A percentile compares a stretch with the other conserved stretches of the same genome.
Conservation (phyloP, 345 rosid species). For the Salix purpurea region DNA sequence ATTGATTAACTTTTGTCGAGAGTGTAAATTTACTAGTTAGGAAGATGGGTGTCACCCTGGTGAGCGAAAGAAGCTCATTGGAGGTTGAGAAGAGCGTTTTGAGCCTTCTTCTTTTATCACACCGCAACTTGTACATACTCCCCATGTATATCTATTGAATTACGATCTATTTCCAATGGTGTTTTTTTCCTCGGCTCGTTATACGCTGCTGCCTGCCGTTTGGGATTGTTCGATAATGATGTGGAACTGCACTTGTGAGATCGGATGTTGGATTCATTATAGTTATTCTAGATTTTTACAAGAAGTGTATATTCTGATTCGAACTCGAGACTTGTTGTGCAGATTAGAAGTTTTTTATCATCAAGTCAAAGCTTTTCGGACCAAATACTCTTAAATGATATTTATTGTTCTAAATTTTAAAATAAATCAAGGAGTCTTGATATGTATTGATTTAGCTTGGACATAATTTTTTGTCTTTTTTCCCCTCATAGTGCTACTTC, state of each 20-base stretch:
- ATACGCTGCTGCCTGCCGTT: not conserved
- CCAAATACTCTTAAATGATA: too few species aligned
- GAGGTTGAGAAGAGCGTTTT: slow-evolving; percentile 43
- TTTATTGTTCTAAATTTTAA: too few species aligned
- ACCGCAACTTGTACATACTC: slow-evolving; percentile 46
- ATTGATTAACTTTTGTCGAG: slow-evolving; percentile 16
- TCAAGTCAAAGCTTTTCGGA: too few species aligned
- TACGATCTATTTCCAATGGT: slow-evolving; percentile 20
- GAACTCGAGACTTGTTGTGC: too few species aligned
- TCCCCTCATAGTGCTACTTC: too few species aligned
- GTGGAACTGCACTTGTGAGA: slow-evolving; percentile 12
- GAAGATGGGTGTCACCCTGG: slow-evolving; percentile 35
- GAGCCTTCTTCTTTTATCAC: slow-evolving; percentile 20
- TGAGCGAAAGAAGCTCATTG: slow-evolving; percentile 43
- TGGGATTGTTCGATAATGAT: slow-evolving; percentile 22
- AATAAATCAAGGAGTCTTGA: too few species aligned
- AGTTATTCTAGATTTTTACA: too few species aligned
- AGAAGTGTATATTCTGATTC: rapidly evolving
- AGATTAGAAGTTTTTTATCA: too few species aligned
- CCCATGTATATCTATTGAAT: slow-evolving; percentile 40
- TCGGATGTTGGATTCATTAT: slow-evolving; percentile 15
- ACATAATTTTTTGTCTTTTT: too few species aligned
- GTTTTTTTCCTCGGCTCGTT: not conserved
- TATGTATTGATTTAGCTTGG: too few species aligned
- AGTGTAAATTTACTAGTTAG: slow-evolving; percentile 36